phyloP scores from a whole-genome alignment of 495 filamentous ascomycete species.

The Neurospora sp. region DNA sequence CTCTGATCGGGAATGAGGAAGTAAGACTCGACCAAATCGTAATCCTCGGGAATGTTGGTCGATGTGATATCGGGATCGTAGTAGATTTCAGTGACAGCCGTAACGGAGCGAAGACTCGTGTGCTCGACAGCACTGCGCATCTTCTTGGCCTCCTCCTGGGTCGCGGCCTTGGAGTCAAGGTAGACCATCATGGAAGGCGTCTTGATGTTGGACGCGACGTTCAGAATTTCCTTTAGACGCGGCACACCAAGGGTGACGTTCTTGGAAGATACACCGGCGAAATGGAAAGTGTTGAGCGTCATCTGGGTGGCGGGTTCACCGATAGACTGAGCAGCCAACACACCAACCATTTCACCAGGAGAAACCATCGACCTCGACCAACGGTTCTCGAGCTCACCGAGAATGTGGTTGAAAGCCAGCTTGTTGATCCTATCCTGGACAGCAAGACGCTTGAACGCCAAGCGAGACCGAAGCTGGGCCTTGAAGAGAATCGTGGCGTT shows the following conservation, averaged over 20 bases:
- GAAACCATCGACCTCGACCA: slow-evolving; percentile 73
- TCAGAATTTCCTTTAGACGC: slow-evolving; percentile 97
- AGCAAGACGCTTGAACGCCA: slow-evolving; percentile 87
- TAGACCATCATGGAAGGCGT: slow-evolving; percentile 97
- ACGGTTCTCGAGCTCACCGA: slow-evolving; percentile 82
- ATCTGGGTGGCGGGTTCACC: slow-evolving; percentile 98
- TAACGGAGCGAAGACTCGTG: slow-evolving; percentile 87
- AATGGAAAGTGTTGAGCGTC: slow-evolving; percentile 99
- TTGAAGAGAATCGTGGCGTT: slow-evolving; percentile 88
- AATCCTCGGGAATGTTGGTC: slow-evolving; percentile 78
- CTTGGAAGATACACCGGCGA: slow-evolving; percentile 98
- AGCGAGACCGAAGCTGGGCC: slow-evolving; percentile 74
- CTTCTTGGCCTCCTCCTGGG: slow-evolving; percentile 72
- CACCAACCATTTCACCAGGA: slow-evolving; percentile 97
- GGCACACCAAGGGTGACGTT: slow-evolving; percentile 99
- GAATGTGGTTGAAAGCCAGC: slow-evolving; percentile 82
- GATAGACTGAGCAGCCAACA: slow-evolving; percentile 94
- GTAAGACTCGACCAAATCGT: slow-evolving; percentile 92
- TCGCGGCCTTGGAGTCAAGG: slow-evolving; percentile 47
- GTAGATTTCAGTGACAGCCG: slow-evolving; percentile 86
- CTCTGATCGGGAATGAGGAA: slow-evolving; percentile 75
- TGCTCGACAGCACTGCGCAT: slow-evolving; percentile 86
- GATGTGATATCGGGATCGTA: slow-evolving; percentile 86
- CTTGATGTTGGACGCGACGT: slow-evolving; percentile 96
- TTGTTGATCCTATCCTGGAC: slow-evolving; percentile 77